phyloP scores from a whole-genome alignment of 2,329 filamentous ascomycete genomes.

The Chaetomiaceae sp. region DNA sequence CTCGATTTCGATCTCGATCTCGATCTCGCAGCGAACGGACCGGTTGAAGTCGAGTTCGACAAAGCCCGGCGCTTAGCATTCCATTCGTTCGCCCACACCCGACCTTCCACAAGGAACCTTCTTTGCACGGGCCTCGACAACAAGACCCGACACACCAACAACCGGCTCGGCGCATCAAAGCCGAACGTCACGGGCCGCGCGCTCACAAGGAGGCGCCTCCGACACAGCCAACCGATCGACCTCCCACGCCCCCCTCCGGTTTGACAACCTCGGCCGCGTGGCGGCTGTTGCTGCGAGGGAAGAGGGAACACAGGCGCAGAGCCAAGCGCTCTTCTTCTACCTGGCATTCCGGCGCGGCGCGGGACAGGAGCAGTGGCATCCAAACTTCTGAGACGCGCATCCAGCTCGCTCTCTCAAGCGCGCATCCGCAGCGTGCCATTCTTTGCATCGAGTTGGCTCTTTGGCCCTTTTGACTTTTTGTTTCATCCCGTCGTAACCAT shows the following conservation, averaged over 20 bases:
- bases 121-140: too few relatives aligned
- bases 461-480: slow-evolving; percentile 3
- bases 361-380: not conserved
- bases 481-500: slow-evolving; percentile 10
- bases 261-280: slow-evolving; percentile 10
- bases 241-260: not conserved
- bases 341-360: slow-evolving; percentile 8
- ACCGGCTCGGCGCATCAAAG: not conserved
- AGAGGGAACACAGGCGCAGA: slow-evolving; percentile 1
- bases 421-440: too few relatives aligned
- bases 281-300: slow-evolving; percentile 10
- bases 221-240: slow-evolving; percentile 13
- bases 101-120: too few relatives aligned
- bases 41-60: slow-evolving; percentile 2
- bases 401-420: too few relatives aligned
- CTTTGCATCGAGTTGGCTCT: not conserved
- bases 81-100: too few relatives aligned
- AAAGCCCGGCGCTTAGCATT: slow-evolving; percentile 6
- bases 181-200: slow-evolving; percentile 1
- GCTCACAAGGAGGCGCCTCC: slow-evolving; percentile 6
- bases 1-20: not conserved
- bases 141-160: not conserved
- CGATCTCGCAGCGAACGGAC: not conserved
- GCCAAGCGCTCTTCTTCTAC: not conserved
- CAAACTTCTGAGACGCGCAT: slow-evolving; percentile 11